Evolutionary conservation across 1,284 basidiomycete genomes (phyloP), one percentile per base, ranked within the genome.

Genomic region (Cutaneotrichosporon cavernicola): DNA sequence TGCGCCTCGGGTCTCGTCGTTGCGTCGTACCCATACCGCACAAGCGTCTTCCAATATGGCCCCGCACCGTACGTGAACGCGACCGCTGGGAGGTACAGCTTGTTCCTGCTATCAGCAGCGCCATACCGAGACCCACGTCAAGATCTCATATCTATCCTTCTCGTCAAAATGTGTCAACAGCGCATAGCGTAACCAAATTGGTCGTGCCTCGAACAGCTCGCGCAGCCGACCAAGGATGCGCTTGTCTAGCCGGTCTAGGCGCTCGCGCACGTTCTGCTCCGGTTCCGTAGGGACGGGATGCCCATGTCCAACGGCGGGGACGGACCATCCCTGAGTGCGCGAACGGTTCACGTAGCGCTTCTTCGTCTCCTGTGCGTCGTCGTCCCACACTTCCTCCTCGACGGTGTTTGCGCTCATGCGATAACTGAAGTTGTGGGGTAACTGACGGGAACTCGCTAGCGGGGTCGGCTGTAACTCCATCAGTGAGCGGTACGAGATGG

Each of bases 21-120:
- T 13, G 95, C 94, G 75, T 99, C 96, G 75, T 96, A 98, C 4
- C 89, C 89, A 64, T 93, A 90, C 51, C 88, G 86, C 31, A 98
- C 85, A 55, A 96, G 84, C 9, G 90, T 90, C 74, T 98, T 95
- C 59, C 92, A 85, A 89, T 91, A 98, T 2, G 94, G 92, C 0
- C 96, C 96, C 68, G 97, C 95, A 65, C 88, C 86, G 75, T 98
- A 96, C 2, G 91, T 89, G 76, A 95, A 99, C 56, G 88, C 76
- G 5, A 80, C 72, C 10, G 80, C 70, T 0, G 84, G 79, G 56
- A 84, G 73, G 60, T 82, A 82, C 2, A 78, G 70, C 68, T 84
- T 85, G 62, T 80, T 72, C 52, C 83, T 83, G 58, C 5, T 5
- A 30, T 58, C 32, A 64, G 56, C 51, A 26, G 16, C 16, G 43